phyloP scores from a whole-genome alignment of 1,139 yeast species.

The Suhomyces panamericanus region DNA sequence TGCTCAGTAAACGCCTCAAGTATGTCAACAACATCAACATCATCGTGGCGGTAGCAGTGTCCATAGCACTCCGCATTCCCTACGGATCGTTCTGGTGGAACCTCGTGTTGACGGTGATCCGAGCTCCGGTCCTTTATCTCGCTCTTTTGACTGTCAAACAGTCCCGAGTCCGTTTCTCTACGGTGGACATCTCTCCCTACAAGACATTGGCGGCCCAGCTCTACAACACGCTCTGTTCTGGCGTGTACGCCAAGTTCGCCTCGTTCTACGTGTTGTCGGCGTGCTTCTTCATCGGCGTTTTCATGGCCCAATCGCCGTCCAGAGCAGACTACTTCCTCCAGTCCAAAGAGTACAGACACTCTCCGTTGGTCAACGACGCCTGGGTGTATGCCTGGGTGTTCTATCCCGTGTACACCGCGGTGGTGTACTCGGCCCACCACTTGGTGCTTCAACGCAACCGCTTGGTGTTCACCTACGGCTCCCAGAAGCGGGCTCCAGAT shows the following conservation, averaged over 20 bases:
- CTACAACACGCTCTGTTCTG: conserved; percentile 46
- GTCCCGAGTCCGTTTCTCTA: conserved; percentile 50
- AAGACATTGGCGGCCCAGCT: conserved; percentile 52
- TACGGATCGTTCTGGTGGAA: conserved; percentile 35
- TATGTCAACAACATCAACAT: conserved; percentile 36
- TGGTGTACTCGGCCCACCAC: conserved; percentile 55
- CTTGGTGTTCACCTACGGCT: conserved; percentile 51
- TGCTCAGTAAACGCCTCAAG: conserved; percentile 36
- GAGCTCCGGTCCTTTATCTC: conserved; percentile 35
- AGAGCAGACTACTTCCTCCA: conserved; percentile 33
- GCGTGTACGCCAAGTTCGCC: conserved; percentile 36
- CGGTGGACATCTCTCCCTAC: conserved; percentile 51
- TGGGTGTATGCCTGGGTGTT: conserved; percentile 55
- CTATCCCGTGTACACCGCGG: conserved; percentile 37
- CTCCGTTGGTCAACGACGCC: conserved; percentile 61
- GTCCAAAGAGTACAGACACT: conserved; percentile 50
- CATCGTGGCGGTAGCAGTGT: conserved; percentile 28
- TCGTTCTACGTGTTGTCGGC: conserved; percentile 43
- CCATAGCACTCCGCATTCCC: conserved; percentile 30
- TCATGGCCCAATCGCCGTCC: conserved; percentile 28
- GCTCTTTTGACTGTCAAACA: conserved; percentile 42
- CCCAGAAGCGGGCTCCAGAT: conserved; percentile 43
- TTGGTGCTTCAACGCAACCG: conserved; percentile 60
- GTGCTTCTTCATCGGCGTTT: conserved; percentile 32
- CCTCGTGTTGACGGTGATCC: conserved; percentile 26